Conservation (phyloP, 208 protist species). For the Crithidia sp. region DNA sequence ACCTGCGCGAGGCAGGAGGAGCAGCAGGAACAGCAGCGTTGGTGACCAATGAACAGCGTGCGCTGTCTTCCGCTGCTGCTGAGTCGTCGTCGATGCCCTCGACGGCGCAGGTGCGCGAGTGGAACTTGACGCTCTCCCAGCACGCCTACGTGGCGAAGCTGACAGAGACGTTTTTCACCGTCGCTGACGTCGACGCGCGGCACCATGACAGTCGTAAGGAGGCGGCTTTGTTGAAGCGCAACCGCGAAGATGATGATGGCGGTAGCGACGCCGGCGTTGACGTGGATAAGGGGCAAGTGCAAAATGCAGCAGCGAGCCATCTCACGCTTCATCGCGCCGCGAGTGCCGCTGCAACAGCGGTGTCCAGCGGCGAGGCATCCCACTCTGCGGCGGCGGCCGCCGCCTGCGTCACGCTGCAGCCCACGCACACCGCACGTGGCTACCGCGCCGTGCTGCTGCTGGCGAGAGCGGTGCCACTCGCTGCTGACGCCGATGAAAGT, state of each 20-base stretch:
- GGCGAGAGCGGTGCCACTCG: not conserved
- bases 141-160: constrained; percentile 40
- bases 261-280: not conserved
- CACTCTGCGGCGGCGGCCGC: not conserved
- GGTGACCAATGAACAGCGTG: not conserved
- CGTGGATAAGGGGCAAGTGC: not conserved
- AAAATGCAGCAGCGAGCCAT: not conserved
- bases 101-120: constrained; percentile 34
- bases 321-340: not conserved
- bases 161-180: constrained; percentile 35
- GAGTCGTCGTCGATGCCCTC: constrained; percentile 22
- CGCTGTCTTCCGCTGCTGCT: not conserved
- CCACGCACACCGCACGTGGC: constrained; percentile 31
- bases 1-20: constrained; percentile 24
- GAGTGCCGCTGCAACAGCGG: not conserved
- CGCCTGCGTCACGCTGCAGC: constrained; percentile 19
- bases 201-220: constrained; percentile 18
- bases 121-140: constrained; percentile 55
- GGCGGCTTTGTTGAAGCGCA: constrained; percentile 17
- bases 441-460: constrained; percentile 34
- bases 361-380: not conserved
- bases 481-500: not conserved
- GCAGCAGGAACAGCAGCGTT: not conserved
- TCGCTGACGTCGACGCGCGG: constrained; percentile 9
- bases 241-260: not conserved